Conservation (phyloP, 169 alveolate species). For the Theileria parva region DNA sequence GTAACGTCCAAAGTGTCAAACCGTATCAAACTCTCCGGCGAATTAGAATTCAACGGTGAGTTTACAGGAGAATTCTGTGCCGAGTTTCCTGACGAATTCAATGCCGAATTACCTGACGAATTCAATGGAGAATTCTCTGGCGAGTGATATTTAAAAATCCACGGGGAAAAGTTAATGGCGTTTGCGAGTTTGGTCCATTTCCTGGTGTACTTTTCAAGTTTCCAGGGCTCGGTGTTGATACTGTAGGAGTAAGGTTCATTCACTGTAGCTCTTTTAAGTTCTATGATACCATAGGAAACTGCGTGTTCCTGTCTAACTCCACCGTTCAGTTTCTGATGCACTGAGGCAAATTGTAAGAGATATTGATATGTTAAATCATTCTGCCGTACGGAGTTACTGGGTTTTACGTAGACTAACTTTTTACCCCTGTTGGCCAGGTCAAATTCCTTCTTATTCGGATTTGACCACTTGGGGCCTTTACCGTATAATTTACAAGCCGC, state of each 20-base stretch:
- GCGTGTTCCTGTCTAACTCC: conserved; percentile 65
- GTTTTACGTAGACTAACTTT: conserved; percentile 47
- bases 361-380: conserved; percentile 46
- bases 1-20: background rate
- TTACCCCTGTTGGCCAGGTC: conserved; percentile 28
- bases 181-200: conserved; percentile 44
- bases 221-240: conserved; percentile 62
- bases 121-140: conserved; percentile 17
- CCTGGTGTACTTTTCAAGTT: background rate
- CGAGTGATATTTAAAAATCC: conserved; percentile 21
- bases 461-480: conserved; percentile 66
- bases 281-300: conserved; percentile 48
- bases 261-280: conserved; percentile 14
- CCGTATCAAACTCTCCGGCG: too few relatives aligned
- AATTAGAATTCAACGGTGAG: too few relatives aligned
- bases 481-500: conserved; percentile 65
- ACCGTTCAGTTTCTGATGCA: conserved; percentile 65
- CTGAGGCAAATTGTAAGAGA: conserved; percentile 47
- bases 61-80: conserved; percentile 7
- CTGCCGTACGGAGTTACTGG: conserved; percentile 21
- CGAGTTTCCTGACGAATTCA: too few relatives aligned
- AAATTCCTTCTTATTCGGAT: conserved; percentile 60
- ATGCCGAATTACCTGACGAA: too few relatives aligned
- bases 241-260: conserved; percentile 20
- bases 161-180: conserved; percentile 34